Conservation (phyloP, 139 green algal genomes). For the Gonium pectorale region DNA sequence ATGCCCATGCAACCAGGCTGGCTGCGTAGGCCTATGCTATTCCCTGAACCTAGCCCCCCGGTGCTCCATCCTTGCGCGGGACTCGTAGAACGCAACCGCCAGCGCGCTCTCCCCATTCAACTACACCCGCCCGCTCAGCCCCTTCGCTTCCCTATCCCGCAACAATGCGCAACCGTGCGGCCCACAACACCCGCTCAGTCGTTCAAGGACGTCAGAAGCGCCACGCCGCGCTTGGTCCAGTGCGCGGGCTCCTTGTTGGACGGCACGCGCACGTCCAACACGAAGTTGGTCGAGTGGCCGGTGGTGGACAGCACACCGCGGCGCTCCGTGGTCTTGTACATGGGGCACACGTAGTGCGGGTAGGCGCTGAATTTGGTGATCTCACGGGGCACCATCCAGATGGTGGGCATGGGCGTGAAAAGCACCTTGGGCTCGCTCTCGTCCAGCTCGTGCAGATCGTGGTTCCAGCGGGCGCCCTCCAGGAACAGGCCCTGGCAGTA, state of each 20-base stretch:
- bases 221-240: constrained; percentile 84
- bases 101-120: not conserved
- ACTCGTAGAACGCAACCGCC: not conserved
- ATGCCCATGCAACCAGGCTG: too few species aligned
- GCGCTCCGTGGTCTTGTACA: constrained; percentile 87
- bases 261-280: constrained; percentile 81
- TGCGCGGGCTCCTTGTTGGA: constrained; percentile 59
- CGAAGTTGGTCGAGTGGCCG: constrained; percentile 91
- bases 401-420: constrained; percentile 75
- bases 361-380: constrained; percentile 59
- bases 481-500: constrained; percentile 84
- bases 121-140: not conserved
- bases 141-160: not conserved
- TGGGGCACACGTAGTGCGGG: constrained; percentile 78
- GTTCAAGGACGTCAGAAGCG: constrained; percentile 67
- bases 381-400: constrained; percentile 77
- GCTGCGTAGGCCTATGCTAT: not conserved
- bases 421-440: constrained; percentile 83
- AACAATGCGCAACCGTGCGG: not conserved
- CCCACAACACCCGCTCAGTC: constrained; percentile 16
- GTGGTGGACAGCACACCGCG: constrained; percentile 81
- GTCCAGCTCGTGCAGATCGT: constrained; percentile 63
- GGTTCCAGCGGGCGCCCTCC: constrained; percentile 79
- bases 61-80: not conserved
- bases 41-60: not conserved